A percentile compares a stretch with the other conserved stretches of the same genome.
Conservation (phyloP, 1,284 basidiomycete genomes). For the Boletus subluridellus region DNA sequence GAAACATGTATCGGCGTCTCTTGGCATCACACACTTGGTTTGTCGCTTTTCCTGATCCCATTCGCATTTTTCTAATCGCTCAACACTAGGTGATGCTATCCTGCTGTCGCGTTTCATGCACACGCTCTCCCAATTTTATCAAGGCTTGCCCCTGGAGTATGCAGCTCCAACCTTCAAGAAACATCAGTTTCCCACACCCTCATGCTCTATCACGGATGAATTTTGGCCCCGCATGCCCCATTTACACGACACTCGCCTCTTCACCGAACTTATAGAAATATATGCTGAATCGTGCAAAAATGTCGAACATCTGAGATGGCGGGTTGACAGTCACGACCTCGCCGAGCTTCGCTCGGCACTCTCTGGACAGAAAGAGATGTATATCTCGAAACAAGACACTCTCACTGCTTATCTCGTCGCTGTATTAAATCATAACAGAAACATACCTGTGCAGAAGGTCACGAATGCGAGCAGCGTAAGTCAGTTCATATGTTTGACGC, state of each 20-base stretch:
- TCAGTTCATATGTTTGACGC: background rate
- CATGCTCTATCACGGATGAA: background rate
- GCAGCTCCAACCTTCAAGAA: conserved; percentile 24
- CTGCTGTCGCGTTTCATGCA: conserved; percentile 31
- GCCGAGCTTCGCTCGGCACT: conserved; percentile 18
- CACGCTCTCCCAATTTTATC: conserved; percentile 28
- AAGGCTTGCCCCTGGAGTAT: conserved; percentile 10
- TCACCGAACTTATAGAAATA: conserved; percentile 16
- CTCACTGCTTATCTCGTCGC: conserved; percentile 33
- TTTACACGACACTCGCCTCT: conserved; percentile 9
- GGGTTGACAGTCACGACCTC: conserved; percentile 15
- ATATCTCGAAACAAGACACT: conserved; percentile 32
- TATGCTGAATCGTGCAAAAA: conserved; percentile 12
- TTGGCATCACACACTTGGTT: conserved; percentile 34
- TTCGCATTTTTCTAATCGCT: background rate
- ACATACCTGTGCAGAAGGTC: conserved; percentile 13
- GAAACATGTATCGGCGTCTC: conserved; percentile 33
- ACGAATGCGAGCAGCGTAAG: conserved; percentile 33
- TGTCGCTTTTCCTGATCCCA: background rate
- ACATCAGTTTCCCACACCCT: conserved; percentile 15
- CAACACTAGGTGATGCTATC: conserved; percentile 29
- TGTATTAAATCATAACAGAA: conserved; percentile 21
- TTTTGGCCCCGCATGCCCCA: conserved; percentile 23
- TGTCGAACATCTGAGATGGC: conserved; percentile 21
- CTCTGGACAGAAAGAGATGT: background rate